phyloP scores from a whole-genome alignment of 108 stramenopile genomes.

The Cylindrotheca closterium region DNA sequence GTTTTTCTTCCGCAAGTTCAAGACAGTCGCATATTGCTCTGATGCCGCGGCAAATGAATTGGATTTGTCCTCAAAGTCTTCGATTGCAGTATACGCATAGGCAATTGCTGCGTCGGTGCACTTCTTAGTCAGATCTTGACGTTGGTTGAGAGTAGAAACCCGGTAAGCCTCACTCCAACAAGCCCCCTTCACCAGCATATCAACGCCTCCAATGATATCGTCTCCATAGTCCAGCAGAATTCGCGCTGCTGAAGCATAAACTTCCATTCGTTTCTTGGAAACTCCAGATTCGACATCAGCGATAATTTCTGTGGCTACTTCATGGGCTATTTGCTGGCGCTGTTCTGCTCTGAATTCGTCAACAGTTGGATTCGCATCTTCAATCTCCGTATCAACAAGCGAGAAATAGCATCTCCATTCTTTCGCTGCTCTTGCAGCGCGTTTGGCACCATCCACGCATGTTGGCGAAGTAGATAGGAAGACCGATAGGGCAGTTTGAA shows the following conservation, averaged over 20 bases:
- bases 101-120: slow-evolving; percentile 49
- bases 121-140: slow-evolving; percentile 63
- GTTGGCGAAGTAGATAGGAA: slow-evolving; percentile 61
- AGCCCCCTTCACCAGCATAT: slow-evolving; percentile 64
- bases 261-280: slow-evolving; percentile 32
- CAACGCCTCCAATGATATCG: slow-evolving; percentile 65
- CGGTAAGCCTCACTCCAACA: slow-evolving; percentile 75
- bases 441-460: slow-evolving; percentile 61
- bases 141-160: slow-evolving; percentile 36
- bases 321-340: slow-evolving; percentile 30
- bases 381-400: slow-evolving; percentile 18
- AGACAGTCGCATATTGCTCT: slow-evolving; percentile 56
- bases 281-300: not conserved
- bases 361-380: slow-evolving; percentile 3
- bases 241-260: slow-evolving; percentile 60
- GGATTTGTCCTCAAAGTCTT: slow-evolving; percentile 61
- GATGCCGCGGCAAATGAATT: slow-evolving; percentile 52
- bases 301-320: slow-evolving; percentile 37
- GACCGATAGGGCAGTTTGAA: slow-evolving; percentile 58
- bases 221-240: slow-evolving; percentile 78
- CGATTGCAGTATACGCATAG: slow-evolving; percentile 55
- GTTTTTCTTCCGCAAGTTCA: slow-evolving; percentile 68
- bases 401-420: slow-evolving; percentile 81
- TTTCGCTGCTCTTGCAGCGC: slow-evolving; percentile 57
- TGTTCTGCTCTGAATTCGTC: slow-evolving; percentile 23